Evolutionary conservation across 257 asterid genomes (phyloP).

Genomic region (Ilex asprella): DNA sequence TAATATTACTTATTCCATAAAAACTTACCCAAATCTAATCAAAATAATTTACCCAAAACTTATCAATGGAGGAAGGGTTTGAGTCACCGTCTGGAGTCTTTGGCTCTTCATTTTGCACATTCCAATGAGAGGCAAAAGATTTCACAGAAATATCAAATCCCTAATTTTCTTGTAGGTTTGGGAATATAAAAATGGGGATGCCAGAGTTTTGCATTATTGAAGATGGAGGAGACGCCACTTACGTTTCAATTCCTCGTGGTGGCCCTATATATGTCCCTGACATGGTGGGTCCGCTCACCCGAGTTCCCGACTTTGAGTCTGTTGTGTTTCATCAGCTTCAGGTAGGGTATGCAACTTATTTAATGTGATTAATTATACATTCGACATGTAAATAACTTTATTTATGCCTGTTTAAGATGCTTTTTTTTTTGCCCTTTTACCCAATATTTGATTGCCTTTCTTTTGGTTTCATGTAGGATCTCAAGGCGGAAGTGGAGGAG

Average conservation of each 20-base stretch:
- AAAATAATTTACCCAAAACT: too few relatives aligned
- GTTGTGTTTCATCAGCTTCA: constrained; percentile 49
- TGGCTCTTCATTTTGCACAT: too few relatives aligned
- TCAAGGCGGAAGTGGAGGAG: constrained; percentile 32
- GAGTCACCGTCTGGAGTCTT: too few relatives aligned
- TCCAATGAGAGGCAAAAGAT: too few relatives aligned
- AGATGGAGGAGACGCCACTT: constrained; percentile 39
- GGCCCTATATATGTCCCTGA: constrained; percentile 62
- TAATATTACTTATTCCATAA: too few relatives aligned
- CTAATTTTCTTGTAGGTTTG: too few relatives aligned
- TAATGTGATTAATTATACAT: too few relatives aligned
- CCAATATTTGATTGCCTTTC: not conserved
- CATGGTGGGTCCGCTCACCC: constrained; percentile 57
- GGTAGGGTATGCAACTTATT: constrained; percentile 20
- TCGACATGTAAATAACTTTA: not conserved
- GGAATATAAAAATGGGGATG: not conserved
- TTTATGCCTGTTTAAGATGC: not conserved
- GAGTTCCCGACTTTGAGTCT: constrained; percentile 52
- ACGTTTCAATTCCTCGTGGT: constrained; percentile 67
- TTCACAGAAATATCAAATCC: too few relatives aligned
- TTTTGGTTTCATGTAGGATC: constrained; percentile 32
- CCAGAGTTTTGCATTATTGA: constrained; percentile 1
- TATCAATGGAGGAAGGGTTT: too few relatives aligned
- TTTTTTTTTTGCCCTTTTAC: not conserved
- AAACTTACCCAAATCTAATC: too few relatives aligned